Percentiles rank a stretch among this genome's conserved stretches.
phyloP scores from a whole-genome alignment of 2,329 filamentous ascomycete species.

The Aspergillus novofumigatus region DNA sequence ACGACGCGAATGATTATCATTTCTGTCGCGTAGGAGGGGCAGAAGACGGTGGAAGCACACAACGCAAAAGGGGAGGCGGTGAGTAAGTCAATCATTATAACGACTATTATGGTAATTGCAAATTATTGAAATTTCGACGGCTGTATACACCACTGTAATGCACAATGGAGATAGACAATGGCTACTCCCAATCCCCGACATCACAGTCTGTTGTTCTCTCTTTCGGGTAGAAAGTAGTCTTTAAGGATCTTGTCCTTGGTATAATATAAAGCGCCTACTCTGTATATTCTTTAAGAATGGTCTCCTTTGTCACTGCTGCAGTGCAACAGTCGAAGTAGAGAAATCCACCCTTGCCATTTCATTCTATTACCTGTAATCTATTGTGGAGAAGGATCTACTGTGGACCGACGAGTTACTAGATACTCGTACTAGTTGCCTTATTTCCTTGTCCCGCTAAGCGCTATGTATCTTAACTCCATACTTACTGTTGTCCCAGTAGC shows the following conservation, averaged over 20 bases:
- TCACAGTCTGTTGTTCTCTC: background rate
- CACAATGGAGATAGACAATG: background rate
- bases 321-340: background rate
- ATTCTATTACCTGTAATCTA: background rate
- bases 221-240: background rate
- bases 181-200: background rate
- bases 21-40: conserved; percentile 18
- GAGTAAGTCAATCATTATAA: background rate
- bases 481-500: background rate
- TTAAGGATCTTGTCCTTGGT: background rate
- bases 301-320: background rate
- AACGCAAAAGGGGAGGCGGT: conserved; percentile 15
- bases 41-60: conserved; percentile 2
- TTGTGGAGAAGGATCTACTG: background rate
- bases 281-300: background rate
- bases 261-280: background rate
- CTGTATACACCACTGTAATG: background rate
- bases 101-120: background rate
- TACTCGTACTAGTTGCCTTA: background rate
- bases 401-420: background rate
- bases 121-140: background rate
- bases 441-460: background rate
- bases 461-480: background rate
- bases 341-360: background rate
- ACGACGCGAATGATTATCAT: background rate